phyloP scores from a whole-genome alignment of 2,329 filamentous ascomycete species.

The Colletotrichum plurivorum region DNA sequence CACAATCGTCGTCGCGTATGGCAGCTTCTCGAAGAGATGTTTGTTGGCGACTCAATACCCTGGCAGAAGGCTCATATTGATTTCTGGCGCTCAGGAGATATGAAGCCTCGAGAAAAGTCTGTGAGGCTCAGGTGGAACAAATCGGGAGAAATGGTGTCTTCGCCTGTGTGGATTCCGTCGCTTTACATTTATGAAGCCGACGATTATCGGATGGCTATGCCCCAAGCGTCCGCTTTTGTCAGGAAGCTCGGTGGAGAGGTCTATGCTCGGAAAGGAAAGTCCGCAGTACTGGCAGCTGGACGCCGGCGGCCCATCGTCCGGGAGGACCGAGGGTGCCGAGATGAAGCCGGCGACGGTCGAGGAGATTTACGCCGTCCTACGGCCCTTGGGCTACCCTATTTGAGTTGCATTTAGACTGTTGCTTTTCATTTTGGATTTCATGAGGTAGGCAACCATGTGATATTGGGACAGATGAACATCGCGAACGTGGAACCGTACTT shows the following conservation, averaged over 20 bases:
- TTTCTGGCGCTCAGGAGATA: not conserved
- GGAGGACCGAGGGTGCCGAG: not conserved
- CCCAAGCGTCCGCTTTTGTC: not conserved
- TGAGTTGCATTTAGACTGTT: no score
- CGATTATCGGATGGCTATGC: no score
- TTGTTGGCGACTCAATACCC: not conserved
- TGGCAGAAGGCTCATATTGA: not conserved
- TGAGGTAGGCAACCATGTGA: no score
- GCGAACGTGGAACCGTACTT: no score
- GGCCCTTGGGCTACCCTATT: not conserved
- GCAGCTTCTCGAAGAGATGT: constrained; percentile 1
- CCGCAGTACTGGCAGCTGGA: not conserved
- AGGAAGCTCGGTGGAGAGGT: not conserved
- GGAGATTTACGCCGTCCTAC: not conserved
- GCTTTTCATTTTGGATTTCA: no score
- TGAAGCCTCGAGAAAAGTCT: no score
- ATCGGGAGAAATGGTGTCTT: not conserved
- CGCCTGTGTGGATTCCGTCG: not conserved
- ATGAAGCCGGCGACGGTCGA: not conserved
- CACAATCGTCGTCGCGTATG: not conserved
- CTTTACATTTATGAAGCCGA: not conserved
- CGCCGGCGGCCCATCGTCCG: not conserved
- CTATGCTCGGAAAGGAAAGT: not conserved
- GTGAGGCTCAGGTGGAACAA: no score
- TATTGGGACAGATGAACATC: no score